These are phyloP conservation scores for Iberis amara DNA, from an alignment of 441 rosid genomes.

Conservation along the genomic window DNA sequence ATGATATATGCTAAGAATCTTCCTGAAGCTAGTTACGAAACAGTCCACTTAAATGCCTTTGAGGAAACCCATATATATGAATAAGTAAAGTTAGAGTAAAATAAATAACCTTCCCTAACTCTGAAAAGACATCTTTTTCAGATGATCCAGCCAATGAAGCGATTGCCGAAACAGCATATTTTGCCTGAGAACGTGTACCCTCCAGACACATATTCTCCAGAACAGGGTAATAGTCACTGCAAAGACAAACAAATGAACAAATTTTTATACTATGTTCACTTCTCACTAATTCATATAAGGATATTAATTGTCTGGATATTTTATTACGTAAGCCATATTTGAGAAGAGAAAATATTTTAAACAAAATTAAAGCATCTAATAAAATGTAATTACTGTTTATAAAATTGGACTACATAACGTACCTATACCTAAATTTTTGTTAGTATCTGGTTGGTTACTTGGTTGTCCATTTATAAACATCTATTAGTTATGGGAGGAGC, in stretches of 20 bases:
- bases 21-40: conserved; percentile 13
- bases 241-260: conserved; percentile 23
- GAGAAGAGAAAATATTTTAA: conserved; percentile 1
- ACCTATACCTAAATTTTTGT: background rate
- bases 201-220: conserved; percentile 63
- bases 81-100: conserved; percentile 9
- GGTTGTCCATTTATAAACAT: too few relatives aligned
- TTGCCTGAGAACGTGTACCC: conserved; percentile 82
- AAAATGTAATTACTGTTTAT: background rate
- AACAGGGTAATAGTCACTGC: conserved; percentile 63
- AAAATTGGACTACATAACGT: conserved; percentile 2
- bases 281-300: conserved; percentile 1
- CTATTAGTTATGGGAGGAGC: background rate
- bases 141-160: conserved; percentile 62
- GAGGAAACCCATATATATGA: conserved; percentile 3
- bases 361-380: conserved; percentile 14
- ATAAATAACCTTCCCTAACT: conserved; percentile 65
- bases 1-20: conserved; percentile 17
- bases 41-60: conserved; percentile 4
- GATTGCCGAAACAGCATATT: conserved; percentile 81
- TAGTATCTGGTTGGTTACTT: too few relatives aligned
- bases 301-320: conserved; percentile 15
- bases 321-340: conserved; percentile 16
- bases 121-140: conserved; percentile 42
- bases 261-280: conserved; percentile 14